Conservation (phyloP, 2,329 filamentous ascomycete genomes). For the Xylaria hypoxylon region DNA sequence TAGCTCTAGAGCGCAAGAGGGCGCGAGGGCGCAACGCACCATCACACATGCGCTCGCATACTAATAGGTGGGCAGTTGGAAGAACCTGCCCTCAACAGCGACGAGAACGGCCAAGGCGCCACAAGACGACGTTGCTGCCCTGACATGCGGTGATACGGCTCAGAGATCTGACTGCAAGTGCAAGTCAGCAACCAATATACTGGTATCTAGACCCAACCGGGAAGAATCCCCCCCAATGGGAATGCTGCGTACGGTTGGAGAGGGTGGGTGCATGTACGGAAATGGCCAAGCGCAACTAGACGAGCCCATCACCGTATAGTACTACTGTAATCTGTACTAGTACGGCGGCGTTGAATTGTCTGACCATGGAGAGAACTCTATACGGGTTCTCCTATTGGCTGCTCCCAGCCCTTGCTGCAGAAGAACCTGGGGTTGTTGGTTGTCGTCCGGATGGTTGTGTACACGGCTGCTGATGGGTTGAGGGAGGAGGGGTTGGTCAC, state of each 20-base stretch:
- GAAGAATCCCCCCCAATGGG: conserved; percentile 22
- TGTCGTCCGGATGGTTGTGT: conserved; percentile 13
- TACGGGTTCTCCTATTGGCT: conserved; percentile 23
- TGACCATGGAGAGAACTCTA: conserved; percentile 23
- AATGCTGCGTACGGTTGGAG: conserved; percentile 8
- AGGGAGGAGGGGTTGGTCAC: conserved; percentile 17
- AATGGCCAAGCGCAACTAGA: conserved; percentile 25
- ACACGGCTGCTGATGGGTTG: conserved; percentile 24
- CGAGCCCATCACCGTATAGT: conserved; percentile 23
- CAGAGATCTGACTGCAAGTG: conserved; percentile 15
- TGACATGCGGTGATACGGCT: conserved; percentile 22
- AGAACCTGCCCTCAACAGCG: conserved; percentile 8
- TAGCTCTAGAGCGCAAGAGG: not conserved
- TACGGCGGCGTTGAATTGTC: conserved; percentile 26
- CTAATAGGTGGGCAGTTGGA: not conserved
- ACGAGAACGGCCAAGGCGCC: conserved; percentile 9
- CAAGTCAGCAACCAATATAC: conserved; percentile 28
- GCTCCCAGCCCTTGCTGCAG: conserved; percentile 17
- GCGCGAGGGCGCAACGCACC: conserved; percentile 4
- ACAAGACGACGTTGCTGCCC: conserved; percentile 27
- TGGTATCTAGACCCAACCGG: conserved; percentile 22
- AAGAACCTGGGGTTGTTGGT: conserved; percentile 25
- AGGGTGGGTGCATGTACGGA: conserved; percentile 17
- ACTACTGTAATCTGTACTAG: conserved; percentile 9
- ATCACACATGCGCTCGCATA: conserved; percentile 10